phyloP scores from a whole-genome alignment of 345 rosid species.

The Acer campestre region DNA sequence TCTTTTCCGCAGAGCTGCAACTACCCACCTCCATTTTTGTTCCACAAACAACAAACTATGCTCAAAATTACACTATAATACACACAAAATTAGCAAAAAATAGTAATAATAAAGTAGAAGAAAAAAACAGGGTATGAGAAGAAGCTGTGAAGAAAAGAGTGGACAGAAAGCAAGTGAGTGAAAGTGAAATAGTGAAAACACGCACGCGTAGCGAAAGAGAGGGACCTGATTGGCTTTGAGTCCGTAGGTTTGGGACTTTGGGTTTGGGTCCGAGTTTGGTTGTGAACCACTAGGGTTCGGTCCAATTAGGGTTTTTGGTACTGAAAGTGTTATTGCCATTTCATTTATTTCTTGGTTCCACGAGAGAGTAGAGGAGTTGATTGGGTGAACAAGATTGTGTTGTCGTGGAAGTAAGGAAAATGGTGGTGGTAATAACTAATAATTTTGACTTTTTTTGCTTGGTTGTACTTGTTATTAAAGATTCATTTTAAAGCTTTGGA shows the following conservation, averaged over 20 bases:
- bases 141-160: neutral
- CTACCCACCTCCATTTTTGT: conserved; percentile 49
- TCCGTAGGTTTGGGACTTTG: conserved; percentile 43
- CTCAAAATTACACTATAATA: conserved; percentile 26
- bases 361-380: neutral
- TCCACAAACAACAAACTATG: neutral
- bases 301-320: conserved; percentile 40
- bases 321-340: conserved; percentile 23
- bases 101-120: neutral
- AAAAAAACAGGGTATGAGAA: neutral
- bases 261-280: conserved; percentile 39
- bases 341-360: conserved; percentile 7
- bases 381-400: neutral
- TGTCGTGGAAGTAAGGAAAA: conserved; percentile 7
- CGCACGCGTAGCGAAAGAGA: neutral
- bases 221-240: conserved; percentile 34
- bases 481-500: conserved; percentile 10
- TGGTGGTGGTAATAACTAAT: neutral
- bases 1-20: conserved; percentile 32
- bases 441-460: neutral
- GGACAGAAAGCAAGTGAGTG: conserved; percentile 2
- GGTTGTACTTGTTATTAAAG: neutral
- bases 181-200: neutral
- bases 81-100: conserved; percentile 6
- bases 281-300: conserved; percentile 40